phyloP scores from a whole-genome alignment of 108 stramenopile species.

The Conticribra weissflogii region DNA sequence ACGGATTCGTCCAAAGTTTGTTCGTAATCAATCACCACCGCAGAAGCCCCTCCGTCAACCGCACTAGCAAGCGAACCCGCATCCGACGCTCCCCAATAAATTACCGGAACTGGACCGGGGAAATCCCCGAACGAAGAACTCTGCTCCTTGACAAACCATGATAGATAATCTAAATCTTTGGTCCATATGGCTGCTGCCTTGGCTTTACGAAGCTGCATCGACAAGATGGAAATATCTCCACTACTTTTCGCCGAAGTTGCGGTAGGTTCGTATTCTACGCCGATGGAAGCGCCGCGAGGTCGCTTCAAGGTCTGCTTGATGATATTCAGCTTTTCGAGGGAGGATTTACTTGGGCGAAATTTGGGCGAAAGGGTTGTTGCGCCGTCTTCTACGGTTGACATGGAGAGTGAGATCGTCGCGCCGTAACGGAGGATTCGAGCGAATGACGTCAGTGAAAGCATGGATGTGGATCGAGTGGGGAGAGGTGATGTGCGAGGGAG shows the following conservation, averaged over 20 bases:
- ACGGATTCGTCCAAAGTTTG: not conserved
- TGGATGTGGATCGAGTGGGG: no score
- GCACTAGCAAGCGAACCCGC: conserved; percentile 19
- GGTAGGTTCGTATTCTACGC: conserved; percentile 45
- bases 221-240: conserved; percentile 46
- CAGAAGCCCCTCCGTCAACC: conserved; percentile 38
- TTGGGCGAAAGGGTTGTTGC: not conserved
- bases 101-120: conserved; percentile 77
- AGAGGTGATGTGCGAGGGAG: no score
- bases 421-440: no score
- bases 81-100: conserved; percentile 34
- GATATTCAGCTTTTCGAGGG: conserved; percentile 17
- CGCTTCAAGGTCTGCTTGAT: conserved; percentile 18
- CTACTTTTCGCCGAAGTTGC: not conserved
- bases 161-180: conserved; percentile 20
- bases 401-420: not conserved
- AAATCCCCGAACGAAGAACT: conserved; percentile 66
- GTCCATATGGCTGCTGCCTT: conserved; percentile 51
- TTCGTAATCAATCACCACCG: conserved; percentile 28
- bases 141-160: conserved; percentile 56
- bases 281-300: conserved; percentile 34
- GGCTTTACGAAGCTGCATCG: conserved; percentile 65
- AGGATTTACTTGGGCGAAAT: conserved; percentile 1
- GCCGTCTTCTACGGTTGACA: not conserved
- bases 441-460: no score